These are phyloP conservation scores for Nicotiana attenuata DNA, from an alignment of 257 asterid species.

Conservation along the genomic window DNA sequence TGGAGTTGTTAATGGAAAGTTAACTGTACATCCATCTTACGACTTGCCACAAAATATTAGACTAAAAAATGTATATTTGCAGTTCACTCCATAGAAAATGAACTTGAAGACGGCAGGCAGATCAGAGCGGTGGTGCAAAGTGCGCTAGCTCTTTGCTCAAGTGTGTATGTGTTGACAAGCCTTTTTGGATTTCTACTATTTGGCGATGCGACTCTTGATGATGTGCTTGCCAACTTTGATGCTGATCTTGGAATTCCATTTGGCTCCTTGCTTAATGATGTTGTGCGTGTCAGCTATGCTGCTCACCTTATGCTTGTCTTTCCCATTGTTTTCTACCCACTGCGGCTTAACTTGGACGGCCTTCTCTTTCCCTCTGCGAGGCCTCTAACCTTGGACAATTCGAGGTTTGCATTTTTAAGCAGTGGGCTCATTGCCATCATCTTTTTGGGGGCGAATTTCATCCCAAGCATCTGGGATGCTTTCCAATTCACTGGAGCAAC, in stretches of 20 bases:
- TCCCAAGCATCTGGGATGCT: slow-evolving; percentile 95
- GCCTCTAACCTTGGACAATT: slow-evolving; percentile 52
- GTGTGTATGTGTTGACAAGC: slow-evolving; percentile 61
- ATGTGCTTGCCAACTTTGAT: slow-evolving; percentile 83
- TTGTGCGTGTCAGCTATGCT: slow-evolving; percentile 86
- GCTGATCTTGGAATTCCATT: slow-evolving; percentile 76
- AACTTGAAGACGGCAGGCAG: slow-evolving; percentile 60
- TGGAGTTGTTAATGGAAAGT: not conserved
- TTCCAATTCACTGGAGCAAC: slow-evolving; percentile 97
- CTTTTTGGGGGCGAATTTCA: slow-evolving; percentile 76
- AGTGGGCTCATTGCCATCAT: slow-evolving; percentile 47
- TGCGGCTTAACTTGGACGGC: slow-evolving; percentile 77
- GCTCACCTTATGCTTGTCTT: slow-evolving; percentile 91
- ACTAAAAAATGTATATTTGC: slow-evolving; percentile 19
- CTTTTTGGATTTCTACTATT: slow-evolving; percentile 70
- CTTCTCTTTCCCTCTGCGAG: slow-evolving; percentile 67
- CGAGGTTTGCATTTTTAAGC: slow-evolving; percentile 59
- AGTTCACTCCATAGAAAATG: slow-evolving; percentile 74
- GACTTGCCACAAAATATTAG: not conserved
- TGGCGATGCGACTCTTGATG: slow-evolving; percentile 76
- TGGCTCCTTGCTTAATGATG: slow-evolving; percentile 64
- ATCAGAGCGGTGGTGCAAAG: slow-evolving; percentile 60
- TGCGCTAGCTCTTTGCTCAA: slow-evolving; percentile 63
- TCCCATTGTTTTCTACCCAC: slow-evolving; percentile 76
- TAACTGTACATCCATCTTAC: not conserved